Conservation (phyloP, 1,139 yeast species). For the Taphrina populina region DNA sequence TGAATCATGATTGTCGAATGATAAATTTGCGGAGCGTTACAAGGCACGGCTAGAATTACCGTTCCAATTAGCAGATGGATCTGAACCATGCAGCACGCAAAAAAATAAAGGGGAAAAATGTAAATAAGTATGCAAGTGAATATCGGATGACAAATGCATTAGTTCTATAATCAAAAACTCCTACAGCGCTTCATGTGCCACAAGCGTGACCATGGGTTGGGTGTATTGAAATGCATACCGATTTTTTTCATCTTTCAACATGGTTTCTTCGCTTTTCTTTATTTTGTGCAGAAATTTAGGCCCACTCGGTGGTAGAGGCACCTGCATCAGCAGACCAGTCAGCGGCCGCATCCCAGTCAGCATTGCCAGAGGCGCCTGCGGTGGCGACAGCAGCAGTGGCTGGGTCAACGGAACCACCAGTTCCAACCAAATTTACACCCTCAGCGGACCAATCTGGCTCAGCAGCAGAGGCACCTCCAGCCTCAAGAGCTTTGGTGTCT, state of each 20-base stretch:
- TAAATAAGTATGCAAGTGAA: too few species aligned
- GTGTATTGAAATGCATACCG: slow-evolving; percentile 24
- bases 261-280: background rate
- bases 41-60: too few species aligned
- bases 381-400: slow-evolving; percentile 78
- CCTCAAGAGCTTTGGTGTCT: slow-evolving; percentile 62
- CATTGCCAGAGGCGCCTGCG: slow-evolving; percentile 62
- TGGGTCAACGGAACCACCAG: slow-evolving; percentile 76
- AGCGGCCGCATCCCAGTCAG: slow-evolving; percentile 87
- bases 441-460: slow-evolving; percentile 53
- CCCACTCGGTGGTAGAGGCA: slow-evolving; percentile 30
- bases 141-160: slow-evolving; percentile 6
- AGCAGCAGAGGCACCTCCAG: slow-evolving; percentile 57
- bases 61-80: too few species aligned
- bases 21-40: too few species aligned
- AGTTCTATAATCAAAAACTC: slow-evolving; percentile 24
- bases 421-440: slow-evolving; percentile 53
- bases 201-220: slow-evolving; percentile 20
- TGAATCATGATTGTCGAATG: too few species aligned
- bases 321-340: slow-evolving; percentile 35
- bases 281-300: slow-evolving; percentile 1
- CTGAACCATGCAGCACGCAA: too few species aligned
- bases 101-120: too few species aligned
- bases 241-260: background rate
- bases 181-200: slow-evolving; percentile 28